These are phyloP conservation scores for Echeveria elegans DNA, from an alignment of 164 flowering plant species.

Conservation along the genomic window DNA sequence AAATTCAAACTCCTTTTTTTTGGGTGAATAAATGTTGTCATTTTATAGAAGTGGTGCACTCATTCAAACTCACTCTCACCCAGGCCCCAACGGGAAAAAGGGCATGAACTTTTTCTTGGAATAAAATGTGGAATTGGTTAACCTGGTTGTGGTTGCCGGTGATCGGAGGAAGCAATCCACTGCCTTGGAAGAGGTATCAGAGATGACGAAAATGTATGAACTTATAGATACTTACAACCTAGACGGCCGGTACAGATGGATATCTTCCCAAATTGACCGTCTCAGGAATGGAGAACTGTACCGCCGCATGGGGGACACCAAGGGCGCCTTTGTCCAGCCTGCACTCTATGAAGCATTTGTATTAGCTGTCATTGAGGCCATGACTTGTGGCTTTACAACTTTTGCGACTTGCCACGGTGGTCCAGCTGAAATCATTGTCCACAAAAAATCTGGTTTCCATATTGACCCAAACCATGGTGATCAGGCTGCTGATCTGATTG, in stretches of 20 bases:
- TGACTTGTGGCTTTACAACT: conserved; percentile 95
- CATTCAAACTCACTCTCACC: no score
- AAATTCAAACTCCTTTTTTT: no score
- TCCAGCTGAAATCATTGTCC: conserved; percentile 94
- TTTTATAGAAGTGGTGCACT: no score
- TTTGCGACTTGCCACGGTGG: conserved; percentile 91
- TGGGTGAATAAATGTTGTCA: no score
- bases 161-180: conserved; percentile 87
- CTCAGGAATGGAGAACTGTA: conserved; percentile 94
- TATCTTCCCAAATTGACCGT: conserved; percentile 90
- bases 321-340: conserved; percentile 86
- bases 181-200: conserved; percentile 78
- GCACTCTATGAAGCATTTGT: conserved; percentile 95
- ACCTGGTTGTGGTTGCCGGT: conserved; percentile 93
- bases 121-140: conserved; percentile 75
- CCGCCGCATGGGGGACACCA: conserved; percentile 81
- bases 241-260: conserved; percentile 93
- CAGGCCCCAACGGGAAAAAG: no score
- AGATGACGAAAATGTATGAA: conserved; percentile 83
- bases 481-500: conserved; percentile 69
- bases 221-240: conserved; percentile 73
- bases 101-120: no score
- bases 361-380: conserved; percentile 86
- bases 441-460: conserved; percentile 88
- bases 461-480: conserved; percentile 97